Percentiles rank a stretch among this genome's conserved stretches.
Conservation (phyloP, 768 basidiomycete species). For the Agaricus bisporus region DNA sequence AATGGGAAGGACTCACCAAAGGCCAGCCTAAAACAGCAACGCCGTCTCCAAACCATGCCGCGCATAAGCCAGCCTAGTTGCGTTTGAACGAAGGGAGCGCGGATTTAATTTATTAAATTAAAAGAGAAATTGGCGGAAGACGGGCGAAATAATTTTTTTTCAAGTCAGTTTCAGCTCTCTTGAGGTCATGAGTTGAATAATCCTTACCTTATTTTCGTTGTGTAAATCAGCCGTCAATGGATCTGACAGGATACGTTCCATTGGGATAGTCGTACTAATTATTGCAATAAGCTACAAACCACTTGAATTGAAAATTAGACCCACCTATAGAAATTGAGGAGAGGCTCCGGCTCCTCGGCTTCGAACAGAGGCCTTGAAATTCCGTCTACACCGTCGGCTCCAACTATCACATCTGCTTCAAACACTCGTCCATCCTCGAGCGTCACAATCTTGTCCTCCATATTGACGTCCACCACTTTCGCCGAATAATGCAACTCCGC, state of each 20-base stretch:
- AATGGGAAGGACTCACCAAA: slow-evolving; percentile 17
- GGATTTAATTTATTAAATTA: background rate
- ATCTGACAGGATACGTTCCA: slow-evolving; percentile 33
- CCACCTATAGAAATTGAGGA: slow-evolving; percentile 39
- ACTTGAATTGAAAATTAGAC: slow-evolving; percentile 4
- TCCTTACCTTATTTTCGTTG: slow-evolving; percentile 18
- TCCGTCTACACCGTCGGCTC: slow-evolving; percentile 47
- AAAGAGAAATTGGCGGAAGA: too few species aligned
- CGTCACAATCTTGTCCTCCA: slow-evolving; percentile 23
- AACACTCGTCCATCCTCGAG: slow-evolving; percentile 35
- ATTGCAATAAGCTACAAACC: background rate
- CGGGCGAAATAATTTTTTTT: background rate
- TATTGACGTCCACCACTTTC: slow-evolving; percentile 24
- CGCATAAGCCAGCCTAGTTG: background rate
- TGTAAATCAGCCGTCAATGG: slow-evolving; percentile 29
- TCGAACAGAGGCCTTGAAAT: slow-evolving; percentile 28
- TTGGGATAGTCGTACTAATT: slow-evolving; percentile 34
- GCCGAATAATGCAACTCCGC: slow-evolving; percentile 32
- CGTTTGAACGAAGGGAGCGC: background rate
- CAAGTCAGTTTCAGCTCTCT: background rate
- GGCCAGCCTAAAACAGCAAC: slow-evolving; percentile 23
- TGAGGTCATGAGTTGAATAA: background rate
- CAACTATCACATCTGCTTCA: slow-evolving; percentile 46
- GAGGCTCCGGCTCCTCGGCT: slow-evolving; percentile 21
- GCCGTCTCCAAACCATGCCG: slow-evolving; percentile 29